phyloP scores from a whole-genome alignment of 2,329 filamentous ascomycete species.

The Gliomastix tumulicola region DNA sequence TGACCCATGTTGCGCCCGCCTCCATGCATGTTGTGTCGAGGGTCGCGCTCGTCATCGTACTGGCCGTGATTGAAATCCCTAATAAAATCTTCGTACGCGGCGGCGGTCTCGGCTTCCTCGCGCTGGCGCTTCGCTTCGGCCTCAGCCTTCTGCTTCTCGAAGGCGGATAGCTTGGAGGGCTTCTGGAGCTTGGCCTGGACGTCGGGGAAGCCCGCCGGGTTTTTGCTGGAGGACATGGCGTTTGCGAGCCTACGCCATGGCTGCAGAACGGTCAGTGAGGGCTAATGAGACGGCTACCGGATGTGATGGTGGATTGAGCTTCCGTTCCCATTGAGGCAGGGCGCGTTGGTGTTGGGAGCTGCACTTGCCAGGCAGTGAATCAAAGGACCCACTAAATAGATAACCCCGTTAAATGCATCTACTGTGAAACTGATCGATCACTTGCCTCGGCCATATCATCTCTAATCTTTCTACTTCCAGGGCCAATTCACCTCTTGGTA shows the following conservation, averaged over 20 bases:
- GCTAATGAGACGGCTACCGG: no score
- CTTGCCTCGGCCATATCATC: no score
- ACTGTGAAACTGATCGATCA: no score
- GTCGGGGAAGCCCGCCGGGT: slow-evolving; percentile 57
- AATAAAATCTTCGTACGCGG: slow-evolving; percentile 80
- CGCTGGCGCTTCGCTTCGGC: slow-evolving; percentile 80
- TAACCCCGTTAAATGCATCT: slow-evolving; percentile 1
- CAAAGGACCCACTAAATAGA: no score
- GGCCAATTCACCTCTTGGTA: no score
- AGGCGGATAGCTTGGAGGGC: slow-evolving; percentile 75
- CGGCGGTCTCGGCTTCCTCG: slow-evolving; percentile 81
- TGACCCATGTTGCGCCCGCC: slow-evolving; percentile 1
- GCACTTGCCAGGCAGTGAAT: no score
- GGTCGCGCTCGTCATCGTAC: slow-evolving; percentile 30
- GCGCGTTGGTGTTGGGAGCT: no score
- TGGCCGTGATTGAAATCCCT: slow-evolving; percentile 67
- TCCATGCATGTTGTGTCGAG: slow-evolving; percentile 5
- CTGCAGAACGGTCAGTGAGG: no score
- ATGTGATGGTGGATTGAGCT: no score
- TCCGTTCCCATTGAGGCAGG: no score
- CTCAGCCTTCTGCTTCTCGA: slow-evolving; percentile 83
- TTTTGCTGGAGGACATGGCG: slow-evolving; percentile 43
- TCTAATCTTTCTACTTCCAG: no score
- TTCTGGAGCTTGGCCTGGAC: slow-evolving; percentile 72
- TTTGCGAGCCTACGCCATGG: no score